Conservation (phyloP, 352 stramenopile genomes). For the Pythium sp. region DNA sequence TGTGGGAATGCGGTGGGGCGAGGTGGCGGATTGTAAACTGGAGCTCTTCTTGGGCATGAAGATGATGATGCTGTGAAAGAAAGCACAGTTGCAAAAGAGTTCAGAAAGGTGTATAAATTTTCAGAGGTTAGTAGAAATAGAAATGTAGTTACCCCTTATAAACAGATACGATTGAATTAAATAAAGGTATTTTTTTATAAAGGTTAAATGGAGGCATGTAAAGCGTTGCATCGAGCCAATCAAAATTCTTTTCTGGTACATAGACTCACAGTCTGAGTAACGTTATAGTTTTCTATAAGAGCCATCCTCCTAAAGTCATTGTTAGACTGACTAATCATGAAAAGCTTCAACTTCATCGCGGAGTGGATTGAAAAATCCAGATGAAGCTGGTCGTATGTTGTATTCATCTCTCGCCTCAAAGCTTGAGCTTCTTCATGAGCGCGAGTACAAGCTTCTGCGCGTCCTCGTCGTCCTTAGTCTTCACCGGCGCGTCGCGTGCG, state of each 20-base stretch:
- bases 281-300: background rate
- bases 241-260: background rate
- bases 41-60: background rate
- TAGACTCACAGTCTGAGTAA: background rate
- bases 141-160: background rate
- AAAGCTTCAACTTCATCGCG: too few relatives aligned
- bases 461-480: conserved; percentile 60
- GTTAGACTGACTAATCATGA: too few relatives aligned
- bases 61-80: background rate
- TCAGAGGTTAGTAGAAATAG: background rate
- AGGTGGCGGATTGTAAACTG: background rate
- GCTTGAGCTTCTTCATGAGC: conserved; percentile 49
- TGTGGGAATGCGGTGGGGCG: background rate
- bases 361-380: too few relatives aligned
- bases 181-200: background rate
- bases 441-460: conserved; percentile 38
- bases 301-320: too few relatives aligned
- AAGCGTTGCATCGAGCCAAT: conserved; percentile 3
- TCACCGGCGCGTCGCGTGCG: conserved; percentile 42
- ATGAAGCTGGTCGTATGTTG: too few relatives aligned
- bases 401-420: conserved; percentile 1
- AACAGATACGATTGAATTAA: background rate
- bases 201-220: background rate
- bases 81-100: background rate
- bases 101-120: background rate